These are phyloP conservation scores for Trifolium repens DNA, from an alignment of 306 rosid genomes.

Conservation along the genomic window DNA sequence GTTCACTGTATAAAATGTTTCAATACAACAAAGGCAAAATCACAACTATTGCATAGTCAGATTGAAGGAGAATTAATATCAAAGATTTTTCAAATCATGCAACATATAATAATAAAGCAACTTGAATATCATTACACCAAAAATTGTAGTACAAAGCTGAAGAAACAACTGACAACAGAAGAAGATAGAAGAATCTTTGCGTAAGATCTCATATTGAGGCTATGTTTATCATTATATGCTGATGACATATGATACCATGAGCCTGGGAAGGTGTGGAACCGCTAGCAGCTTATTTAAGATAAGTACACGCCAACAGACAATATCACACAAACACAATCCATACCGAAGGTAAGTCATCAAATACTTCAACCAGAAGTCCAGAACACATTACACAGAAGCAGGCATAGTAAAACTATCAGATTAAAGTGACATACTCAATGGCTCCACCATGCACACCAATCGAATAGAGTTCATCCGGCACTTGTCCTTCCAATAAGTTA, in stretches of 20 bases:
- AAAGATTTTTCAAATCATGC: slow-evolving; percentile 25
- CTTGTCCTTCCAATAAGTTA: slow-evolving; percentile 84
- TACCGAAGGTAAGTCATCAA: not conserved
- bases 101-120: not conserved
- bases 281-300: slow-evolving; percentile 32
- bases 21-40: slow-evolving; percentile 16
- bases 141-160: slow-evolving; percentile 21
- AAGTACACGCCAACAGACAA: not conserved
- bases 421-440: slow-evolving; percentile 70
- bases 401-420: slow-evolving; percentile 11
- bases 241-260: slow-evolving; percentile 4
- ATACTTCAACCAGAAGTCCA: slow-evolving; percentile 18
- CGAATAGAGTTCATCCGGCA: slow-evolving; percentile 82
- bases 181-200: not conserved
- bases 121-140: slow-evolving; percentile 14
- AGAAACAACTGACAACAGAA: slow-evolving; percentile 3
- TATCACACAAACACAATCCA: slow-evolving; percentile 13
- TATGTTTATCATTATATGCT: slow-evolving; percentile 24
- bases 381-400: slow-evolving; percentile 22
- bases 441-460: slow-evolving; percentile 97
- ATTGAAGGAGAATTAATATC: slow-evolving; percentile 5
- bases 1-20: slow-evolving; percentile 13
- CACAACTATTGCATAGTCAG: slow-evolving; percentile 1
- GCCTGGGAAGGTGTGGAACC: slow-evolving; percentile 12
- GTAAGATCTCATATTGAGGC: slow-evolving; percentile 24